Base-by-base conservation (phyloP, 2,329 filamentous ascomycete genomes). In the Aureobasidium melanogenum region DNA sequence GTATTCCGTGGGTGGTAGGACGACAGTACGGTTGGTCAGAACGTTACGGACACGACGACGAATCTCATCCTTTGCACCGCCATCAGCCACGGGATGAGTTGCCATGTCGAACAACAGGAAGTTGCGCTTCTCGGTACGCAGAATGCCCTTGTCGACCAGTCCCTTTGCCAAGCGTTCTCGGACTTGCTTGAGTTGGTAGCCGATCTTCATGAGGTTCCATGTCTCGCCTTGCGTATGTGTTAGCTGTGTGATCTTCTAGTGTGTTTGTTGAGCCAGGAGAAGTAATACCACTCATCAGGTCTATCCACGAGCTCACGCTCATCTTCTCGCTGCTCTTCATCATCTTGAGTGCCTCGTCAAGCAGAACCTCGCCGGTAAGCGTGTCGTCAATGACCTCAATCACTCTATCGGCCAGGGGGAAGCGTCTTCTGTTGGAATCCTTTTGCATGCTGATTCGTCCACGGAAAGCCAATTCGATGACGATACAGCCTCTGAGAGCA, bases 321-420 rank as follows among this genome's bases (percentile, higher is more conserved):
- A 99, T 97, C 83, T 96, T 97, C 81, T 99, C 94, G 76, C 91
- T 97, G 69, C 89, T 87, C 82, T 99, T 99, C 93, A 99, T 99
- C 92, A 99, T 96, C 82, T 99, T 99, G 72, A 99, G 80, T 63
- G 94, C 90, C 80, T 99, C 94, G 77, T 99, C 94, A 71, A 99
- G 84, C 70, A 99, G 83, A 66, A 97, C 94, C 79, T 99, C 94
- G 68, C 94, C 94, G 6, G 94, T 99, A 72, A 97, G 82, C 63
- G 91, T 93, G 73, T 97, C 93, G 76, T 99, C 94, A 72, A 97
- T 86, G 66, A 99, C 94, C 78, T 99, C 94, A 75, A 99, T 97
- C 68, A 94, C 82, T 67, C 94, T 85, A 77, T 99, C 94, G 67
- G 93, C 88, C 63, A 97, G 81, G 62, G 93, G 92, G 74, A 97